phyloP scores from a whole-genome alignment of 2,329 filamentous ascomycete species.

The Aspergillus sp. region DNA sequence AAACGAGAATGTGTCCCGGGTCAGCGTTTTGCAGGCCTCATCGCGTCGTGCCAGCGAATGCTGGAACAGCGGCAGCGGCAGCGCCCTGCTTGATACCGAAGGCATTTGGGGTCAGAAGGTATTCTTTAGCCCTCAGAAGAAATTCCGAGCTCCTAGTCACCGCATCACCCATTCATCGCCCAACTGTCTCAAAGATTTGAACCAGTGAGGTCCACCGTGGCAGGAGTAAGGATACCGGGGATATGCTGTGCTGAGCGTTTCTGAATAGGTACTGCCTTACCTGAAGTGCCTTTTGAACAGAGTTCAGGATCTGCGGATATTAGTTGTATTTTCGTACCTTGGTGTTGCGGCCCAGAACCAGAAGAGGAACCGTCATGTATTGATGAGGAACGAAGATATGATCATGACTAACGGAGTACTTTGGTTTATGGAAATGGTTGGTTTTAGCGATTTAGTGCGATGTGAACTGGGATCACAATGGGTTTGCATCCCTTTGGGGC shows the following conservation, averaged over 20 bases:
- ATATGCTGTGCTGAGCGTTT: not conserved
- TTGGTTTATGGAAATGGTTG: not conserved
- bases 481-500: not conserved
- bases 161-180: constrained; percentile 28
- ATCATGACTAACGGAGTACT: not conserved
- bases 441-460: not conserved
- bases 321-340: not conserved
- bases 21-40: constrained; percentile 12
- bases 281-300: not conserved
- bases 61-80: not conserved
- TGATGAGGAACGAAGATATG: not conserved
- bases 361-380: not conserved
- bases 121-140: constrained; percentile 13
- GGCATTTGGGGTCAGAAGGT: constrained; percentile 18
- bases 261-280: not conserved
- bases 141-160: constrained; percentile 15
- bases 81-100: constrained; percentile 6
- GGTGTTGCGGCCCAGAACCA: not conserved
- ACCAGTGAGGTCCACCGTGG: not conserved
- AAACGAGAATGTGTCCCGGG: constrained; percentile 8
- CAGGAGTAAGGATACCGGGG: not conserved
- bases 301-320: not conserved
- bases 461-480: not conserved
- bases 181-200: constrained; percentile 13
- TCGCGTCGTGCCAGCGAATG: constrained; percentile 20